Base-by-base conservation (phyloP, 2,329 filamentous ascomycete genomes). In the Colletotrichum chrysophilum region DNA sequence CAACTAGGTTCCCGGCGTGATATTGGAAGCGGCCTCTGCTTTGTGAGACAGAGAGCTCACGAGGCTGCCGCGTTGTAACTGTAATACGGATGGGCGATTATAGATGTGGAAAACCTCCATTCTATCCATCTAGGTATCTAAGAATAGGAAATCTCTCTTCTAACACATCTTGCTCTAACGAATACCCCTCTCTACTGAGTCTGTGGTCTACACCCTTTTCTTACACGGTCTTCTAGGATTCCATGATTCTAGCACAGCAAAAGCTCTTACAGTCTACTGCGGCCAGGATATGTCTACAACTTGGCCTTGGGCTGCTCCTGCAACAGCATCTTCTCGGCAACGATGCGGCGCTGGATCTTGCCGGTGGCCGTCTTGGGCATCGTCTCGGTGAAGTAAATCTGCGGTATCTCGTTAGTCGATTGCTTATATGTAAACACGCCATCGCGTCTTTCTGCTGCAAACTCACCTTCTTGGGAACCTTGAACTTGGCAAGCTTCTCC, bases 291-390 rank as follows among this genome's bases (percentile, higher is more conserved):
- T 16, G 61, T 81, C 75, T 89, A 92, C 78, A 92, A 82, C 85
- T 91, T 91, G 16, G 89, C 86, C 83, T 88, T 90, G 70, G 84
- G 83, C 71, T 78, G 77, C 56, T 93, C 92, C 83, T 93, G 90
- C 88, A 94, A 94, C 84, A 93, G 88, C 94, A 97, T 96, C 34
- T 91, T 91, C 84, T 96, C 94, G 16, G 95, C 95, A n/a, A 97
- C 95, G 80, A 96, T 95, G 77, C 94, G 91, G 76, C 95, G 88
- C 86, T 97, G 95, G 75, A 97, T 94, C 88, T 97, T 97, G 71
- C 95, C 95, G 7, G 95, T 97, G n/a, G 95, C 95, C 5, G 95
- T 96, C 89, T 97, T 97, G 77, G 95, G 95, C 92, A 97, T 97
- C 78, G 93, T 87, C 74, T 95, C 90, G 43, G 95, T 95, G 80